A percentile compares a stretch with the other conserved stretches of the same genome.
Conservation (phyloP, 2,329 filamentous ascomycete species). For the Fusarium pininemorale region DNA sequence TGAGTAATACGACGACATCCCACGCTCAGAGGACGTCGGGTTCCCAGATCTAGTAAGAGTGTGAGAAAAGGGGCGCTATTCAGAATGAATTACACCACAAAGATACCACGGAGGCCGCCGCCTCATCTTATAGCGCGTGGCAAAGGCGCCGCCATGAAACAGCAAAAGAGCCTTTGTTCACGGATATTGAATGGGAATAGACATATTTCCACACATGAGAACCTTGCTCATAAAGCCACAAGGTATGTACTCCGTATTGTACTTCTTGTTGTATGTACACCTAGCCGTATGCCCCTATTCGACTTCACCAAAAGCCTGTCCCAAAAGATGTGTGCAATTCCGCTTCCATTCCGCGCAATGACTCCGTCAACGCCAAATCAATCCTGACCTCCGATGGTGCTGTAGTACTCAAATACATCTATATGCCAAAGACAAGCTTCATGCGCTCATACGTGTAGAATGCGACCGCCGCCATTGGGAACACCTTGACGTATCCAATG, state of each 20-base stretch:
- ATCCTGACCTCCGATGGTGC: neutral
- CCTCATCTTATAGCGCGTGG: slow-evolving; percentile 12
- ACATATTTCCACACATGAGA: slow-evolving; percentile 4
- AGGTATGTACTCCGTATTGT: neutral
- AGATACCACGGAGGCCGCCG: neutral
- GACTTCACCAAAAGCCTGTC: slow-evolving; percentile 10
- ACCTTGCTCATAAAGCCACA: neutral
- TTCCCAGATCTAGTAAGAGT: slow-evolving; percentile 25
- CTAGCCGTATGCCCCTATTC: slow-evolving; percentile 11
- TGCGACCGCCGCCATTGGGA: slow-evolving; percentile 82
- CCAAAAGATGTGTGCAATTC: slow-evolving; percentile 22
- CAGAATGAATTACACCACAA: neutral
- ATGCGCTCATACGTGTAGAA: slow-evolving; percentile 74
- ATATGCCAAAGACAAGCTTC: slow-evolving; percentile 74
- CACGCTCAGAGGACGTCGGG: neutral
- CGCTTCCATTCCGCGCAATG: slow-evolving; percentile 22
- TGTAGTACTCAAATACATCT: slow-evolving; percentile 26
- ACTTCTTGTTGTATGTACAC: slow-evolving; percentile 17
- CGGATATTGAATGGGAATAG: slow-evolving; percentile 7
- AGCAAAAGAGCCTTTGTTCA: neutral
- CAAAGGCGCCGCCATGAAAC: neutral
- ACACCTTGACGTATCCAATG: slow-evolving; percentile 94
- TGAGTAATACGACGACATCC: slow-evolving; percentile 25
- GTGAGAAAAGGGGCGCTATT: neutral
- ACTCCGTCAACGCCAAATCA: slow-evolving; percentile 41